Conservation (phyloP, 2,329 filamentous ascomycete genomes). For the Penicillium sp. region DNA sequence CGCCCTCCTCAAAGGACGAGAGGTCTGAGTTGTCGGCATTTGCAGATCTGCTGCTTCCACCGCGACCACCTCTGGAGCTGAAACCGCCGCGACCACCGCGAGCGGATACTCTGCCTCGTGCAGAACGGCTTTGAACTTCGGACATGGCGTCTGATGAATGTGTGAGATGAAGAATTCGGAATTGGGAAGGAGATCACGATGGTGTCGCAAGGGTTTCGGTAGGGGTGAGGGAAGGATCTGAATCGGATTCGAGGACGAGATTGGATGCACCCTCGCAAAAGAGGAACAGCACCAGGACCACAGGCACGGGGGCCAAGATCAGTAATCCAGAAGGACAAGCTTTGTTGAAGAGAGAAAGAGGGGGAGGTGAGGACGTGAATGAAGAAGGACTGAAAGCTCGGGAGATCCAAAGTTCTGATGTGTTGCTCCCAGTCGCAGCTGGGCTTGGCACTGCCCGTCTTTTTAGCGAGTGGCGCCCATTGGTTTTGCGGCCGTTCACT, state of each 20-base stretch:
- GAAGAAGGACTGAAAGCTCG: constrained; percentile 17
- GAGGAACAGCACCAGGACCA: constrained; percentile 39
- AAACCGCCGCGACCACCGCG: constrained; percentile 81
- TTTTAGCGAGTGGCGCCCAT: constrained; percentile 36
- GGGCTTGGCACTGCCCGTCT: constrained; percentile 26
- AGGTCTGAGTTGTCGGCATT: constrained; percentile 72
- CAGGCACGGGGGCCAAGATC: constrained; percentile 32
- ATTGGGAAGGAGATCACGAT: constrained; percentile 27
- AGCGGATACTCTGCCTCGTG: constrained; percentile 85
- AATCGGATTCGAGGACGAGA: constrained; percentile 24
- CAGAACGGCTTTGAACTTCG: constrained; percentile 83
- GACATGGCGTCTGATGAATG: constrained; percentile 66
- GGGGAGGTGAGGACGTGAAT: constrained; percentile 21
- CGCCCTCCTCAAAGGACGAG: constrained; percentile 72
- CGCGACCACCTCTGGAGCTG: constrained; percentile 67
- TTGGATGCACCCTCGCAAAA: constrained; percentile 38
- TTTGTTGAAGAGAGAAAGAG: constrained; percentile 16
- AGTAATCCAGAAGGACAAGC: constrained; percentile 20
- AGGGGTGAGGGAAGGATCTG: constrained; percentile 26
- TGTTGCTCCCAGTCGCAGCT: constrained; percentile 26
- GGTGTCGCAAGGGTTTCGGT: constrained; percentile 24
- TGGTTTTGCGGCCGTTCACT: constrained; percentile 4
- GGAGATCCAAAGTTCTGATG: constrained; percentile 29
- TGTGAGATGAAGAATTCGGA: constrained; percentile 28
- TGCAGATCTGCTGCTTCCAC: constrained; percentile 62